phyloP scores from a whole-genome alignment of 805 yeast species.

The Saturnispora bothae region DNA sequence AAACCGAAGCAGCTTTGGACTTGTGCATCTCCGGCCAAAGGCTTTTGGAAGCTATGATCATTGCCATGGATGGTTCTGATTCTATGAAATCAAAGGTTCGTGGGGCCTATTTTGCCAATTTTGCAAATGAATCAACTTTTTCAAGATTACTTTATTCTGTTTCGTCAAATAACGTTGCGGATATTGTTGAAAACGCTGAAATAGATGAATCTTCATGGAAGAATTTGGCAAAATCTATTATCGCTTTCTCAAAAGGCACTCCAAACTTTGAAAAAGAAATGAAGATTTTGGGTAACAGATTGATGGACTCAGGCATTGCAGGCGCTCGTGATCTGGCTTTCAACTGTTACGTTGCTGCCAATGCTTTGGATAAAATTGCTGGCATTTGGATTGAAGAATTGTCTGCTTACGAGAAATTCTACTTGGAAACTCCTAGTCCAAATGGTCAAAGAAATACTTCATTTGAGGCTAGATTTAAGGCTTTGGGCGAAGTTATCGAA shows the following conservation, averaged over 20 bases:
- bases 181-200: conserved; percentile 69
- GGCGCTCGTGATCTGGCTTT: conserved; percentile 63
- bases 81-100: conserved; percentile 57
- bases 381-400: conserved; percentile 76
- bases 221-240: conserved; percentile 60
- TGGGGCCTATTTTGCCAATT: conserved; percentile 56
- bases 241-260: conserved; percentile 37
- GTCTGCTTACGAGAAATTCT: conserved; percentile 30
- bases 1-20: conserved; percentile 57
- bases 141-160: conserved; percentile 68
- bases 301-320: conserved; percentile 34
- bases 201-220: conserved; percentile 61
- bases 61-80: conserved; percentile 61
- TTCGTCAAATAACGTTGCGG: conserved; percentile 43
- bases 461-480: conserved; percentile 74
- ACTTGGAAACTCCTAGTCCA: conserved; percentile 37
- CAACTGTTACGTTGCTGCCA: conserved; percentile 68
- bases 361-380: conserved; percentile 69
- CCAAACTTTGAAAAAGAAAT: conserved; percentile 45
- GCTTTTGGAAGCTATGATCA: conserved; percentile 68
- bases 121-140: conserved; percentile 40
- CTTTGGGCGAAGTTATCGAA: conserved; percentile 73
- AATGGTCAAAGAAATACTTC: conserved; percentile 37
- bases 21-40: conserved; percentile 51
- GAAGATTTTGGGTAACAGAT: conserved; percentile 67